Evolutionary conservation across 331 rosid species (phyloP).

Genomic region (Saraca asoca): DNA sequence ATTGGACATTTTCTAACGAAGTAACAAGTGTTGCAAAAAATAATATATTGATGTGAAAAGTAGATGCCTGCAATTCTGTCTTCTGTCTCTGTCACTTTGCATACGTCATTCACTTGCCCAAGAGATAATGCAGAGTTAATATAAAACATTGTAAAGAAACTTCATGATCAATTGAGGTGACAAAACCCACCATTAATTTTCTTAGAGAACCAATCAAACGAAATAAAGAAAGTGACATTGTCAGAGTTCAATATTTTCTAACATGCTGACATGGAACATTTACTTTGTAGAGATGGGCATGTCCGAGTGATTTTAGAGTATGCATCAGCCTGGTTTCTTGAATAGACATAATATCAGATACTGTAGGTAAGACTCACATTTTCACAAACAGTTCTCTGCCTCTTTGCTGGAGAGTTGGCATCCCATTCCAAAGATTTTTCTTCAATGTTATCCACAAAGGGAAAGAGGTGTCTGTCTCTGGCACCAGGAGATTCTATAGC

Average conservation of each 20-base stretch:
- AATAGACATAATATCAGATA: conserved; percentile 17
- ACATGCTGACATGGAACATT: background rate
- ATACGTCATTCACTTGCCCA: background rate
- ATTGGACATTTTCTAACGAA: background rate
- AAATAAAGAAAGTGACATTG: background rate
- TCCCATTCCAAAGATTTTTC: conserved; percentile 45
- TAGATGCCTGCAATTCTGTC: conserved; percentile 14
- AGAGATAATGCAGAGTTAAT: conserved; percentile 1
- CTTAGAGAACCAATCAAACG: background rate
- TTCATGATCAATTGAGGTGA: conserved; percentile 10
- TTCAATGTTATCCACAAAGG: conserved; percentile 38
- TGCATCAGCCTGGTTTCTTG: conserved; percentile 13
- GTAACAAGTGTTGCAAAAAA: background rate
- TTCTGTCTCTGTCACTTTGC: background rate
- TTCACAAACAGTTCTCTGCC: conserved; percentile 53
- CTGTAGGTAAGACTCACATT: conserved; percentile 49
- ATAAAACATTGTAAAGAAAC: conserved; percentile 4
- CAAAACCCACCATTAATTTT: conserved; percentile 7
- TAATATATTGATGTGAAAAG: background rate
- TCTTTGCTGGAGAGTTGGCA: conserved; percentile 57
- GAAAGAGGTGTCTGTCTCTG: conserved; percentile 69
- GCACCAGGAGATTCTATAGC: conserved; percentile 89
- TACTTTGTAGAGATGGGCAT: conserved; percentile 6
- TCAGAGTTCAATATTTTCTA: background rate
- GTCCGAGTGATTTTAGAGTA: background rate